Evolutionary conservation across 441 rosid genomes (phyloP).

Genomic region (Biscutella laevigata): DNA sequence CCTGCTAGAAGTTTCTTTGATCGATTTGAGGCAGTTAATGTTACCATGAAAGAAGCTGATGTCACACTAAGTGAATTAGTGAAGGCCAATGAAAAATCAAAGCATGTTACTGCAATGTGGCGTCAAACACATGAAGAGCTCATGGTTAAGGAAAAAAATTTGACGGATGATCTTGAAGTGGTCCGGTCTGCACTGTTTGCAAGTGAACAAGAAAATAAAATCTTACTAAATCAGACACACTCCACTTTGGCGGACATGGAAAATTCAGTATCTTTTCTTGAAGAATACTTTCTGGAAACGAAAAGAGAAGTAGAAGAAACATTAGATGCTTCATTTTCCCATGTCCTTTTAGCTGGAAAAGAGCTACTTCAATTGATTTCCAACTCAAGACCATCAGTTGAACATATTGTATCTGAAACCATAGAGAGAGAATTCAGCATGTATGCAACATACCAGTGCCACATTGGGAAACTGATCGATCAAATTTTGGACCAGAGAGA

Average conservation of each 20-base stretch:
- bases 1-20: slow-evolving; percentile 44
- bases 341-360: slow-evolving; percentile 38
- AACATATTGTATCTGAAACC: slow-evolving; percentile 41
- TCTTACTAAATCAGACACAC: slow-evolving; percentile 37
- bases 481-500: slow-evolving; percentile 29
- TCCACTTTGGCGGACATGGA: slow-evolving; percentile 36
- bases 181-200: slow-evolving; percentile 42
- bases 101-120: slow-evolving; percentile 44
- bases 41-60: slow-evolving; percentile 78
- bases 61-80: slow-evolving; percentile 52
- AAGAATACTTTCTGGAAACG: slow-evolving; percentile 47
- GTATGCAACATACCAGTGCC: slow-evolving; percentile 44
- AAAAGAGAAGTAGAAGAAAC: slow-evolving; percentile 53
- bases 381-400: slow-evolving; percentile 44
- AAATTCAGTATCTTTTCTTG: slow-evolving; percentile 50
- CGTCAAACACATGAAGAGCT: slow-evolving; percentile 51
- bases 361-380: slow-evolving; percentile 34
- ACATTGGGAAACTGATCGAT: slow-evolving; percentile 32
- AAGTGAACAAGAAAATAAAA: slow-evolving; percentile 49
- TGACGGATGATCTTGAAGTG: slow-evolving; percentile 50
- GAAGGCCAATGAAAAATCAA: slow-evolving; percentile 56
- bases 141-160: slow-evolving; percentile 41
- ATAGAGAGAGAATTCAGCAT: slow-evolving; percentile 51
- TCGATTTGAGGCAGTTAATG: slow-evolving; percentile 61
- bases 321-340: slow-evolving; percentile 38